Base-by-base conservation (phyloP, 345 rosid species). In the Dovyalis caffra region DNA sequence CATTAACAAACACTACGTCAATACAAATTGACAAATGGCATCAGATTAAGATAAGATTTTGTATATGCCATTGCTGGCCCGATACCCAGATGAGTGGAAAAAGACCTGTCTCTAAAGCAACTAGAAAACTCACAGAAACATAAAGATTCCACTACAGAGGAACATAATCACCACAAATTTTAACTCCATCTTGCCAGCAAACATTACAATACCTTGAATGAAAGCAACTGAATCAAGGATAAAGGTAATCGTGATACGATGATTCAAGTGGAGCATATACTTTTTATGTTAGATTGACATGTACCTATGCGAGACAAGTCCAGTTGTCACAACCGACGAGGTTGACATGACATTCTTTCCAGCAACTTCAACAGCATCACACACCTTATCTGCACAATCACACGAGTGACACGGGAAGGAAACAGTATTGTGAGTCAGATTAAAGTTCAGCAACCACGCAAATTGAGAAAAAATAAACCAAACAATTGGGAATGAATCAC, bases 271-370 rank as follows among this genome's bases (percentile, higher is more conserved):
- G 47, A 33, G 23, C 29, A 47, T 68, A n/a, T n/a, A n/a, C 14
- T n/a, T 5, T 37, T 32, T 10, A 3, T 6, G 18, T 21, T 5
- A 34, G 25, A 45, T 33, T 32, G 37, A 60, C 68, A 63, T 25
- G 67, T 83, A 92, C 99, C 86, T 90, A 65, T 93, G 86, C 9
- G 92, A 83, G 33, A 95, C 96, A 32, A 95, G 96, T 57, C 82
- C 93, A 0, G 98, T 92, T 67, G 99, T 95, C 74, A 90, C 98
- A 56, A 83, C 82, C 32, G 97, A 89, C 43, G 97, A 83, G 21
- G 98, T 95, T 35, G 93, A 91, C 98, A 95, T 86, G 56, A 92
- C 94, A 79, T 89, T 92, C 87, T 79, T 92, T 71, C 98, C 99
- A 40, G 98, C 88, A 72, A 92, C 94, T 84, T 95, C 97, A 81